Percentiles rank a stretch among this genome's conserved stretches.
phyloP scores from a whole-genome alignment of 164 flowering plant species.

The Vitis riparia region DNA sequence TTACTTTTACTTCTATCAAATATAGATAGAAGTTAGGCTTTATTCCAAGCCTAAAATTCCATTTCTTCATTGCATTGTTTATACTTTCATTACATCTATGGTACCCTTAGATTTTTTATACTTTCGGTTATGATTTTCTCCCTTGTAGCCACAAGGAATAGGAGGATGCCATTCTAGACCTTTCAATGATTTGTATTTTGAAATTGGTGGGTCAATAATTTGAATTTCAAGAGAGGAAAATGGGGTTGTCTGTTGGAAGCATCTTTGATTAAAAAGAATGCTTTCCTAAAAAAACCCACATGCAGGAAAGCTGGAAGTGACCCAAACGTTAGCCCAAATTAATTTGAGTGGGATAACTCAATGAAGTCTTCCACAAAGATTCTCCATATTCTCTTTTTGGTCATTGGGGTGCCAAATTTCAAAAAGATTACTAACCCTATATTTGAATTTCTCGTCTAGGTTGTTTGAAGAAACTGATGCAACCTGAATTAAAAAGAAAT shows the following conservation, averaged over 20 bases:
- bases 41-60: too few relatives aligned
- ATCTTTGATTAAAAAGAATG: background rate
- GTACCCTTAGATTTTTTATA: too few relatives aligned
- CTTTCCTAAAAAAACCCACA: background rate
- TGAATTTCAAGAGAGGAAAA: too few relatives aligned
- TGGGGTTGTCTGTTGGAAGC: background rate
- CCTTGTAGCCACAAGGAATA: too few relatives aligned
- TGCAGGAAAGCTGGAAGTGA: background rate
- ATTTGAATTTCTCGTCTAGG: background rate
- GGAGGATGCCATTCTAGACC: too few relatives aligned
- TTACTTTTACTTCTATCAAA: too few relatives aligned
- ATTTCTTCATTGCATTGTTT: too few relatives aligned
- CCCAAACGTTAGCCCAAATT: constrained; percentile 1
- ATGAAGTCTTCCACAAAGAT: background rate
- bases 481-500: background rate
- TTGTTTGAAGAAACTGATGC: constrained; percentile 1
- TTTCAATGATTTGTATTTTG: too few relatives aligned
- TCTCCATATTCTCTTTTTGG: constrained; percentile 9
- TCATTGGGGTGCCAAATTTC: constrained; percentile 13
- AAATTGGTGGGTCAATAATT: too few relatives aligned
- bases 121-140: too few relatives aligned
- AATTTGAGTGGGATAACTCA: background rate
- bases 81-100: too few relatives aligned
- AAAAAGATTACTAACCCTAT: constrained; percentile 7
- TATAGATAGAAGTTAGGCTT: too few relatives aligned